Percentiles rank a stretch among this genome's conserved stretches.
Evolutionary conservation across 106 monocot species (phyloP).

Genomic region (Acanthochlamys bracteata): DNA sequence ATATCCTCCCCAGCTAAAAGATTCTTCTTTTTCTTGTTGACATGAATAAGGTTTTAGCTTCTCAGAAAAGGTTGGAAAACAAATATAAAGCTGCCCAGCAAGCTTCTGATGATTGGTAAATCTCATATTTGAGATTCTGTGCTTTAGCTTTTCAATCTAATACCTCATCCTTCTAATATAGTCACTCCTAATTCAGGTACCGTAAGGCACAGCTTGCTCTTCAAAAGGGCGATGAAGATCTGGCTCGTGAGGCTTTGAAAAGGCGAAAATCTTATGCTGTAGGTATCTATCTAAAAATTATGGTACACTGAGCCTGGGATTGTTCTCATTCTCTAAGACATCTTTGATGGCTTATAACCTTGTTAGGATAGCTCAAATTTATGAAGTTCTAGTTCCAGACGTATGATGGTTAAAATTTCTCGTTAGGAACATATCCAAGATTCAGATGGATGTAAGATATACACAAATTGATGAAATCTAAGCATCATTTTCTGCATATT

Average conservation of each 20-base stretch:
- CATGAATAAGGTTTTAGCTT: conserved; percentile 70
- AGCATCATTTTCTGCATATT: too few species aligned
- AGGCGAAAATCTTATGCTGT: conserved; percentile 96
- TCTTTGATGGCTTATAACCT: too few species aligned
- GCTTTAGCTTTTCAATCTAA: not conserved
- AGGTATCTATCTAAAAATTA: conserved; percentile 19
- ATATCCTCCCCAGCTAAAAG: not conserved
- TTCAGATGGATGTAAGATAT: too few species aligned
- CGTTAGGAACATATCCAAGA: too few species aligned
- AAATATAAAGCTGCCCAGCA: conserved; percentile 88
- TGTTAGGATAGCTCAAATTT: too few species aligned
- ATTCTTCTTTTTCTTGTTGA: not conserved
- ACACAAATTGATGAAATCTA: too few species aligned
- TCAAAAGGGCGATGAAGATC: conserved; percentile 91
- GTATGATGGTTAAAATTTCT: too few species aligned
- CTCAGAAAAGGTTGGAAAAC: conserved; percentile 92
- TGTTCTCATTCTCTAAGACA: too few species aligned
- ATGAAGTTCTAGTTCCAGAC: too few species aligned
- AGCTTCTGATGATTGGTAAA: conserved; percentile 93
- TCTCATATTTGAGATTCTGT: not conserved
- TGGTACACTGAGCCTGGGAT: too few species aligned
- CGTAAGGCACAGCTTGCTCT: conserved; percentile 93
- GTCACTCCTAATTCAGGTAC: conserved; percentile 39
- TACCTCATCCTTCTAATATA: not conserved
- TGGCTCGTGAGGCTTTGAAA: conserved; percentile 97